A percentile compares a stretch with the other conserved stretches of the same genome.
Conservation (phyloP, 2,329 filamentous ascomycete genomes). For the Clarireedia paspali region DNA sequence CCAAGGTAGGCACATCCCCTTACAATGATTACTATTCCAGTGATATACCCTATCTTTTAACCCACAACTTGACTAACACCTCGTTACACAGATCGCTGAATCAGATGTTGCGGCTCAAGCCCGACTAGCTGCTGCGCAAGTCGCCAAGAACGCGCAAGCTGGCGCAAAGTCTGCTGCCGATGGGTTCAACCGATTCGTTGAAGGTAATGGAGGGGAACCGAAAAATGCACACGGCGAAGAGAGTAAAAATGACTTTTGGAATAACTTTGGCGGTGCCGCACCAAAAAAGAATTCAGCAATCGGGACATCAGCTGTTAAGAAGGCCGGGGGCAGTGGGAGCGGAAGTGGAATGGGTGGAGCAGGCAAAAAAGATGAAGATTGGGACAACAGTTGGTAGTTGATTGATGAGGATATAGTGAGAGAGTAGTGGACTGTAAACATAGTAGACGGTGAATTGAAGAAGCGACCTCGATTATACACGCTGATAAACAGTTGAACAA, state of each 20-base stretch:
- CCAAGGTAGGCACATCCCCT: constrained; percentile 55
- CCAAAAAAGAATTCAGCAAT: constrained; percentile 15
- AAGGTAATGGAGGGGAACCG: constrained; percentile 45
- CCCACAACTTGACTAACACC: neutral
- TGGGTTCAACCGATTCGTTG: constrained; percentile 79
- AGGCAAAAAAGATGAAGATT: constrained; percentile 47
- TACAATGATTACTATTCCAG: neutral
- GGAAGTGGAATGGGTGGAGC: constrained; percentile 23
- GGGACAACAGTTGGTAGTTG: constrained; percentile 40
- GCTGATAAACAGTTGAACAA: neutral
- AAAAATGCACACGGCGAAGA: constrained; percentile 41
- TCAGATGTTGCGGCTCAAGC: constrained; percentile 67
- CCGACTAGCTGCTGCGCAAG: constrained; percentile 54
- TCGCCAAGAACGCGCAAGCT: constrained; percentile 57
- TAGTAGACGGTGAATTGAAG: neutral
- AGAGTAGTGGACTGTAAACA: neutral
- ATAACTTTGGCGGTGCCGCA: constrained; percentile 63
- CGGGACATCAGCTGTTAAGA: constrained; percentile 27
- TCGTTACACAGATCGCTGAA: constrained; percentile 58
- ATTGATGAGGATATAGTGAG: neutral
- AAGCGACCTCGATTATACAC: neutral
- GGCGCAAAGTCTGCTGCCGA: constrained; percentile 71
- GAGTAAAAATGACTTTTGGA: constrained; percentile 84
- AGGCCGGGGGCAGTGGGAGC: constrained; percentile 14
- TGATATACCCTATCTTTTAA: constrained; percentile 8